A percentile compares a stretch with the other conserved stretches of the same genome.
phyloP scores from a whole-genome alignment of 2,329 filamentous ascomycete genomes.

The Cladobotryum protrusum region DNA sequence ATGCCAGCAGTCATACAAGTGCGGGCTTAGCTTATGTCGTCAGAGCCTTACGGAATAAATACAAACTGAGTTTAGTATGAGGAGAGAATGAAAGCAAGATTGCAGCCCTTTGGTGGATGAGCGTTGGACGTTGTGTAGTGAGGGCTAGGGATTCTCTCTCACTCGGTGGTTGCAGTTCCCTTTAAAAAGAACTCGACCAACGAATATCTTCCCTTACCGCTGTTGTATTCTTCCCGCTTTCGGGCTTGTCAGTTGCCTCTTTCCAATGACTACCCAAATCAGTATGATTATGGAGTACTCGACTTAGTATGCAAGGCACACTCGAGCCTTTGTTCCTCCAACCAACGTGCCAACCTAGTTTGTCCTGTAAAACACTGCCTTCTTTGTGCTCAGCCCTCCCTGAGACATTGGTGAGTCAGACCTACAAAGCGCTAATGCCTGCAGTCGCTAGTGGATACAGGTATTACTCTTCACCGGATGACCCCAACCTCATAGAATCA shows the following conservation, averaged over 20 bases:
- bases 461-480: conserved; percentile 9
- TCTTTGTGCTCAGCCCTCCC: neutral
- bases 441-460: neutral
- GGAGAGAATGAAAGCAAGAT: no score
- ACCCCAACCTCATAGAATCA: neutral
- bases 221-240: no score
- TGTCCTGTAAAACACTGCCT: no score
- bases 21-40: no score
- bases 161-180: neutral
- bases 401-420: conserved; percentile 12
- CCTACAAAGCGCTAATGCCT: neutral
- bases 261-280: no score
- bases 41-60: no score
- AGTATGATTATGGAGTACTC: no score
- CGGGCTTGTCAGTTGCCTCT: neutral
- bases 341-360: no score
- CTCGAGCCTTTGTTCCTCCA: neutral
- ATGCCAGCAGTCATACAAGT: no score
- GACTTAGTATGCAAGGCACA: neutral
- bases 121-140: neutral
- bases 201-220: no score
- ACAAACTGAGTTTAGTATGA: no score
- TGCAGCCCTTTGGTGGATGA: neutral
- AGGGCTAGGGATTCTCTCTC: neutral
- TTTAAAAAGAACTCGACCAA: neutral